Evolutionary conservation across 805 yeast species (phyloP), one percentile per base, ranked within the genome.

Genomic region (Schwanniomyces vanrijiae): DNA sequence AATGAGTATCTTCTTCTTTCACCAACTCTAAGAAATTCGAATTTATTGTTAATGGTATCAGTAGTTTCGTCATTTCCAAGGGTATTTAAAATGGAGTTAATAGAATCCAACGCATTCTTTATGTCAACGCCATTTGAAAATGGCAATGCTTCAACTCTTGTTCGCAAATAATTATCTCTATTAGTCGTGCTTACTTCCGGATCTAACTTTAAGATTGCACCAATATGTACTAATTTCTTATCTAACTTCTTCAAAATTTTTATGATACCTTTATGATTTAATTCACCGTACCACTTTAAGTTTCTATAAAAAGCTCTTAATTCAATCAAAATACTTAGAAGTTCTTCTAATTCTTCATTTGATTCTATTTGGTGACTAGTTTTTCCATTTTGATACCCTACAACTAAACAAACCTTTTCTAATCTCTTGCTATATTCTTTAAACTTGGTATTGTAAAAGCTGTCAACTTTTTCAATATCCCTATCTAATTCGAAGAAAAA

Each of bases 241-340:
- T 92, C 97, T 56, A 91, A 75, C 60, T 91, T 91, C 69, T 91
- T 91, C 60, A 92, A 73, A 53, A 92, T 92, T 69, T 91, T 91
- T 45, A 83, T 79, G 56, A 90, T 88, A 0, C 96, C 98, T 50
- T 95, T 82, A 60, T 86, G 88, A 71, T 91, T 91, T 57, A 91
- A 80, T 60, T 92, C 97, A 20, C 95, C 95, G 64, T 81, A 91
- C 96, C 97, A 92, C 64, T 88, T 90, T 61, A 91, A 73, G 65
- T 90, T 90, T 47, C 97, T 76, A 51, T 87, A 81, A 49, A 82
- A 82, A 14, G 86, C 76, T 40, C 96, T 77, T 45, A 90, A 72
- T 63, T 90, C 97, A 19, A 90, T 71, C 33, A 91, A 68, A 16
- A 90, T 84, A 19, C 65, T 55, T 39, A 70, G 61, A 20, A 72